A percentile compares a stretch with the other conserved stretches of the same genome.
Evolutionary conservation across 2,329 filamentous ascomycete genomes (phyloP).

Genomic region (Teratosphaeria viscida): DNA sequence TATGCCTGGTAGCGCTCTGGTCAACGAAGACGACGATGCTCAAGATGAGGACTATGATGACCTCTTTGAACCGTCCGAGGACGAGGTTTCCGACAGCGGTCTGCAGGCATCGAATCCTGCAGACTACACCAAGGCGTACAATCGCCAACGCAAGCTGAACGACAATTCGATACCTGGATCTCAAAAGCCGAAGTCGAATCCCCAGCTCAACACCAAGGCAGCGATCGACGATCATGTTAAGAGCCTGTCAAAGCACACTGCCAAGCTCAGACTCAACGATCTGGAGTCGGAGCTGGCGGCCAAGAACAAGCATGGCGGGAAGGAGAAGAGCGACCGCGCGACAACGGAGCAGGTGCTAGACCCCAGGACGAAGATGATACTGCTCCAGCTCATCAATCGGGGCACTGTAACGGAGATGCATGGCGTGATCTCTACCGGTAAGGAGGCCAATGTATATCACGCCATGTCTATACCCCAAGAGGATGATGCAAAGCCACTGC

Average conservation of each 20-base stretch:
- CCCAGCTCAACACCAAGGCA: conserved; percentile 68
- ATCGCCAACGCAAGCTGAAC: conserved; percentile 65
- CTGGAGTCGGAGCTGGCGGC: conserved; percentile 42
- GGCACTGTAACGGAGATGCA: conserved; percentile 84
- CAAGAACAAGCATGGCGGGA: conserved; percentile 36
- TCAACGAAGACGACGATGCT: conserved; percentile 13
- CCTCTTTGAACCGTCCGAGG: conserved; percentile 43
- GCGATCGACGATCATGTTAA: conserved; percentile 81
- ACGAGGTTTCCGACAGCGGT: conserved; percentile 52
- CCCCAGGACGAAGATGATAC: conserved; percentile 85
- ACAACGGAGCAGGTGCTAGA: conserved; percentile 93
- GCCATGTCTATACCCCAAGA: conserved; percentile 56
- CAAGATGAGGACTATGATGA: conserved; percentile 49
- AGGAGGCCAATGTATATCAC: conserved; percentile 97
- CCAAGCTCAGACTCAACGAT: conserved; percentile 70
- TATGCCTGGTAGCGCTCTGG: conserved; percentile 18
- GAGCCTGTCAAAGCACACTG: conserved; percentile 72
- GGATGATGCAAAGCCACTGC: conserved; percentile 38
- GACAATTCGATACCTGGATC: conserved; percentile 39
- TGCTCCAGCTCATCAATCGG: conserved; percentile 91
- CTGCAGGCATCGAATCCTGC: conserved; percentile 46
- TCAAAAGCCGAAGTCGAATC: conserved; percentile 60
- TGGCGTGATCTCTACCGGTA: conserved; percentile 89
- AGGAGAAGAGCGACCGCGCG: conserved; percentile 73
- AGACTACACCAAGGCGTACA: conserved; percentile 79